Base-by-base conservation (phyloP, 2,329 filamentous ascomycete genomes). In the Neonectria coccinea region DNA sequence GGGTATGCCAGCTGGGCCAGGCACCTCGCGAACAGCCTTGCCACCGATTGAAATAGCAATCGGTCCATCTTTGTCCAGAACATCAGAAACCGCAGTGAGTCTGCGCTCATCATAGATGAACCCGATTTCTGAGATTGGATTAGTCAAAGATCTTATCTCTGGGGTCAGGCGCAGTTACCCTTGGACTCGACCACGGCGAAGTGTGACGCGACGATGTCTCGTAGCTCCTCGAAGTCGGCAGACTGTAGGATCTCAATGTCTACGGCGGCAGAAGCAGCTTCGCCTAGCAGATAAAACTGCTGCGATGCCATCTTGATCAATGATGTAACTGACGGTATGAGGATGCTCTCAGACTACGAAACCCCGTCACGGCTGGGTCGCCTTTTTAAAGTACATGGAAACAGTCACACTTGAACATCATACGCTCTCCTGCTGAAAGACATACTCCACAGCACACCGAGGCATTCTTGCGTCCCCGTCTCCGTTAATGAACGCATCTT, bases 11-110 rank as follows among this genome's bases (percentile, higher is more conserved):
- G 74, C 75, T 5, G 86, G 84, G 0, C 86, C 85, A 2, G 84
- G 86, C 8, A 88, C 75, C 2, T 82, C 77, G 1, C 81, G 83
- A 7, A 87, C 81, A 4, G 78, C 70, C 41, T 83, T 79, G 22
- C 84, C 83, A 61, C 86, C 84, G 16, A 87, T 79, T 5, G 79
- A 81, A 66, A 86, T 78, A 59, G 78, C 78, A 31, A 85, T 66
- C 3, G 77, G 75, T 5, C 70, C 74, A 3, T 75, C 65, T 2
- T 76, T 73, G 3, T n/a, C 18, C 14, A 41, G 5, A 41, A 41
- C 36, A 33, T 41, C 36, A 41, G 36, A 41, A n/a, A 41, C 36
- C 14, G 36, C 36, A 7, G 31, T 33, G 5, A 33, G 31, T 33
- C 31, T 33, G 5, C 80, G 18, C 74, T 67, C 10, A 79, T 78